These are phyloP conservation scores for Podospora tetraspora DNA, from an alignment of 495 filamentous ascomycete species.

Conservation along the genomic window DNA sequence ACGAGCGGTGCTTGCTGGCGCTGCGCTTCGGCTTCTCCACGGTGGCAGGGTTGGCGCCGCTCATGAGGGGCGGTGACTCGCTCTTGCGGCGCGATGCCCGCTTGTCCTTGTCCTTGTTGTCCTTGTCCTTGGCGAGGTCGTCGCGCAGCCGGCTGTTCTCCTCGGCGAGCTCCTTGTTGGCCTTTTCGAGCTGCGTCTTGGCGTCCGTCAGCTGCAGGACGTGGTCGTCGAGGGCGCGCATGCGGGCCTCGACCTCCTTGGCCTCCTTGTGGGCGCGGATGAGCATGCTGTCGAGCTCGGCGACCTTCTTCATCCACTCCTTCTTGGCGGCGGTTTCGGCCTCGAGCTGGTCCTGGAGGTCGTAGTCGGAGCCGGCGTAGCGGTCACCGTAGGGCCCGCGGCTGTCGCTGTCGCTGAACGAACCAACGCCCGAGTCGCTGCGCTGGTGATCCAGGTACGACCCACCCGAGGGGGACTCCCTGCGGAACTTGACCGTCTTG, in stretches of 20 bases:
- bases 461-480: conserved; percentile 27
- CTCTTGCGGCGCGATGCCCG: conserved; percentile 32
- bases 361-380: conserved; percentile 21
- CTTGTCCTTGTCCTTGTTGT: conserved; percentile 64
- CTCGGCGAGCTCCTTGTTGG: conserved; percentile 77
- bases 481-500: conserved; percentile 34
- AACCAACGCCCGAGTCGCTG: conserved; percentile 36
- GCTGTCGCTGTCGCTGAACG: conserved; percentile 32
- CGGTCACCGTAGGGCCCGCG: conserved; percentile 26
- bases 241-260: conserved; percentile 68
- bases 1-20: conserved; percentile 22
- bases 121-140: conserved; percentile 57
- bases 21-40: conserved; percentile 27
- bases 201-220: conserved; percentile 51
- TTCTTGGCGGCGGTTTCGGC: conserved; percentile 12
- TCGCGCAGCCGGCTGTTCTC: conserved; percentile 84
- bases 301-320: conserved; percentile 22
- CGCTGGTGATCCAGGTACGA: conserved; percentile 29
- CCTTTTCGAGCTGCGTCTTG: conserved; percentile 68
- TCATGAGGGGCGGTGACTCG: conserved; percentile 20
- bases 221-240: conserved; percentile 78
- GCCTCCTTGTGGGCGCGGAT: conserved; percentile 40
- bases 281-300: conserved; percentile 49
- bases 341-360: conserved; percentile 22
- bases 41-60: conserved; percentile 19